Base-by-base conservation (phyloP, 352 stramenopile species). In the Pseudoperonospora humuli region DNA sequence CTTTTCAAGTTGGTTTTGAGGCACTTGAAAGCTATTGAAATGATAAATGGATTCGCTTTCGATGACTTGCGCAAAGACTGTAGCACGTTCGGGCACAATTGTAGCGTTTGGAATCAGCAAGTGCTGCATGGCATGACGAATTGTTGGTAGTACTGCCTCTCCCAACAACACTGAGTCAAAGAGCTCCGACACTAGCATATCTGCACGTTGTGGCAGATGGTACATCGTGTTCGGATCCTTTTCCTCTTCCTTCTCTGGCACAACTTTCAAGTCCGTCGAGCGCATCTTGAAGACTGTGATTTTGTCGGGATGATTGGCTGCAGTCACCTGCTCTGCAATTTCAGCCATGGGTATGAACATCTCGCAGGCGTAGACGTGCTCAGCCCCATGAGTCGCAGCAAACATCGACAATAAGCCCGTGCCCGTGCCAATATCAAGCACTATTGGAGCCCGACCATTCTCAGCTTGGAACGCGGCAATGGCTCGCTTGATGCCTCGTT, bases 141-240 rank as follows among this genome's bases (percentile, higher is more conserved):
- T 63, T 11, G 87, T 87, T 18, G 83, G 77, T 9, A 96, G 58
- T 33, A 96, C 81, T 3, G 78, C 77, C 61, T 97, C 89, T 23
- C 84, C 83, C 18, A 97, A 73, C 34, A 97, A 50, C 2, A 88
- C 70, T 51, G 84, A 95, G 67, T 97, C 89, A 37, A 96, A 89
- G 17, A 96, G 75, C 67, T 97, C 89, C 7, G 86, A 95, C 28
- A 97, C 86, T n/a, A 96, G 65, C 61, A 97, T 77, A 40, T 96
- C 87, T 3, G 84, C 82, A 13, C 80, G 78, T 24, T 54, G 49
- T 6, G 75, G 78, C 34, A 91, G 37, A 39, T 88, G 67, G 18
- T 59, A 71, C 37, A 25, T 50, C 6, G 7, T 20, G 1, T 48
- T 54, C 0, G 42, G 21, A n/a, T 58, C 37, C 11, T 34, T 45